These are phyloP conservation scores for Fusarium multiceps DNA, from an alignment of 2,329 filamentous ascomycete species.

Conservation along the genomic window DNA sequence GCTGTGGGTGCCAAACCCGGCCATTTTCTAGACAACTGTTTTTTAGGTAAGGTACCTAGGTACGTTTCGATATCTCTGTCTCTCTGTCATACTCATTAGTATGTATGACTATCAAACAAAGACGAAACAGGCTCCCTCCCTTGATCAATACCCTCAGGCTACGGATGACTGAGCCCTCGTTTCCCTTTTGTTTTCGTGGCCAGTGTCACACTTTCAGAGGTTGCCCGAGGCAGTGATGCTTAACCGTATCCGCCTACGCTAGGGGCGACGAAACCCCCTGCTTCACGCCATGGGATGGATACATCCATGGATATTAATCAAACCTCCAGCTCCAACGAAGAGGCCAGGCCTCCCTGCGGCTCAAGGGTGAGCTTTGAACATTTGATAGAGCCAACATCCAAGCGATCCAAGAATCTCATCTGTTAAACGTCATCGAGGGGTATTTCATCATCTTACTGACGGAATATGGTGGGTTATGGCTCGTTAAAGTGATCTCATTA, in stretches of 20 bases:
- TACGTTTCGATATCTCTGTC: constrained; percentile 10
- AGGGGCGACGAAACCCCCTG: constrained; percentile 33
- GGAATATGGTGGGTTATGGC: constrained; percentile 25
- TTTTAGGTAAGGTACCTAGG: background rate
- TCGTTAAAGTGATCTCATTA: constrained; percentile 32
- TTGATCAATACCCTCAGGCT: constrained; percentile 6
- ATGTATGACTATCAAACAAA: constrained; percentile 21
- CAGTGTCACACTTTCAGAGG: constrained; percentile 31
- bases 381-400: constrained; percentile 17
- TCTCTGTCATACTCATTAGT: constrained; percentile 3
- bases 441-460: constrained; percentile 18
- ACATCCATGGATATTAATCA: constrained; percentile 11
- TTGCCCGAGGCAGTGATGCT: constrained; percentile 35
- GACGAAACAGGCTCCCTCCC: constrained; percentile 31
- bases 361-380: constrained; percentile 19
- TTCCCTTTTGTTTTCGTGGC: constrained; percentile 22
- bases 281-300: constrained; percentile 30
- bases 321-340: constrained; percentile 19
- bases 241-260: constrained; percentile 41
- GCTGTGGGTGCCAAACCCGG: background rate
- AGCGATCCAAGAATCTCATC: constrained; percentile 19
- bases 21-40: constrained; percentile 3
- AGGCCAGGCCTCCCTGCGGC: constrained; percentile 29
- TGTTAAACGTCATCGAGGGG: constrained; percentile 45
- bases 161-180: background rate